Evolutionary conservation across 495 filamentous ascomycete species (phyloP).

Genomic region (Margaritispora aquatica): DNA sequence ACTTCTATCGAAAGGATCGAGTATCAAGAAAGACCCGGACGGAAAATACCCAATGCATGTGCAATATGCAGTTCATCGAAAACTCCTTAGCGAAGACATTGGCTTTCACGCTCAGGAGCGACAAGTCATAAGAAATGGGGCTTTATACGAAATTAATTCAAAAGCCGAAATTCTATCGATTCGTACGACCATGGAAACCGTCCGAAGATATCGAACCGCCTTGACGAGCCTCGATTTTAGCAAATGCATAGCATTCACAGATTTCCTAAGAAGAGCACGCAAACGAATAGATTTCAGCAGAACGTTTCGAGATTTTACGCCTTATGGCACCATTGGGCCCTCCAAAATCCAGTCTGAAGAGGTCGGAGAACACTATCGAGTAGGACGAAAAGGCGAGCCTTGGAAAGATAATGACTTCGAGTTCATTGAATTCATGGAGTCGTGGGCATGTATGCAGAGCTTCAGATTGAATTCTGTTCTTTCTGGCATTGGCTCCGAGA

Average conservation of each 20-base stretch:
- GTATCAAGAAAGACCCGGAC: conserved; percentile 33
- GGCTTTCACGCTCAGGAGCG: conserved; percentile 31
- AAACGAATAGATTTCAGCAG: conserved; percentile 62
- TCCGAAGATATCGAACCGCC: conserved; percentile 8
- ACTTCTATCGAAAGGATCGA: conserved; percentile 26
- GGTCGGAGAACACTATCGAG: neutral
- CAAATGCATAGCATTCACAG: conserved; percentile 26
- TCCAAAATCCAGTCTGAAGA: conserved; percentile 5
- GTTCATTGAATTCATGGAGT: conserved; percentile 63
- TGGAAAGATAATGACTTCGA: conserved; percentile 36
- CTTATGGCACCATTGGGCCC: conserved; percentile 43
- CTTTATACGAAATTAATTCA: conserved; percentile 40
- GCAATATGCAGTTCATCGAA: conserved; percentile 63
- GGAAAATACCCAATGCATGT: conserved; percentile 43
- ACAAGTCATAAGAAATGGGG: conserved; percentile 7
- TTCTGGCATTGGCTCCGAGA: conserved; percentile 57
- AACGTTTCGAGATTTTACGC: conserved; percentile 50
- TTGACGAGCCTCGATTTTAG: neutral
- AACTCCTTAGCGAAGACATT: conserved; percentile 49
- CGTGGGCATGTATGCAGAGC: conserved; percentile 53
- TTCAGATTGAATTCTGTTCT: conserved; percentile 41
- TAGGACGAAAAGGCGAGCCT: neutral
- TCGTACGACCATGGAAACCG: conserved; percentile 1
- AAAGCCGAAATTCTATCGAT: conserved; percentile 6
- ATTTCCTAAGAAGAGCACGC: conserved; percentile 62